These are phyloP conservation scores for Trichophyton rubrum DNA, from an alignment of 2,329 filamentous ascomycete genomes.

Conservation along the genomic window DNA sequence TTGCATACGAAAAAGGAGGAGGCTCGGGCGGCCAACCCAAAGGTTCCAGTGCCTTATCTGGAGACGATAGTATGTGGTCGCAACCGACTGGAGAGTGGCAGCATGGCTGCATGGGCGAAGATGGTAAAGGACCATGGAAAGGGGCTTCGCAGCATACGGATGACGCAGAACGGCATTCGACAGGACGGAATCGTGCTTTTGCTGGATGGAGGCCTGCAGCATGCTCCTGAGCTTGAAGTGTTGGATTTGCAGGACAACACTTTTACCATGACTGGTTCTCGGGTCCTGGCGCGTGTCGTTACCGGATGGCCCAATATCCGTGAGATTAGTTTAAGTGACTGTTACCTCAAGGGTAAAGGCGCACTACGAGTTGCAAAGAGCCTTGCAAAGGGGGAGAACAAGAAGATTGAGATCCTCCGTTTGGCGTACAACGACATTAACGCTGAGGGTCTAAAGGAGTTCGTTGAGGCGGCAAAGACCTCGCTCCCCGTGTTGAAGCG, in stretches of 20 bases:
- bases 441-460: conserved; percentile 55
- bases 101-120: conserved; percentile 90
- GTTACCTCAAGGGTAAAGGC: conserved; percentile 66
- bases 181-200: conserved; percentile 81
- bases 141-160: conserved; percentile 74
- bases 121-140: conserved; percentile 66
- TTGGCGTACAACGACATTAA: conserved; percentile 95
- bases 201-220: conserved; percentile 62
- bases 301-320: conserved; percentile 60
- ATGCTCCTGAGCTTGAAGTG: conserved; percentile 56
- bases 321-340: conserved; percentile 84
- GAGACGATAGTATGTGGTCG: conserved; percentile 97
- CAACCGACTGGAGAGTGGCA: conserved; percentile 89
- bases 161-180: conserved; percentile 96
- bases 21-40: conserved; percentile 47
- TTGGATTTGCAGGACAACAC: conserved; percentile 97
- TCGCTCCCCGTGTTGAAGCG: conserved; percentile 65
- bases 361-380: conserved; percentile 60
- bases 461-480: conserved; percentile 55
- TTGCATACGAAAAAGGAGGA: conserved; percentile 75
- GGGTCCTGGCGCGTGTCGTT: conserved; percentile 62
- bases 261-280: conserved; percentile 70
- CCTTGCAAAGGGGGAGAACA: conserved; percentile 62
- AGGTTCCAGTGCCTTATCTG: conserved; percentile 57
- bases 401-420: conserved; percentile 65